A percentile compares a stretch with the other conserved stretches of the same genome.
These are phyloP conservation scores for Olyra latifolia DNA, from an alignment of 176 grass and related monocot genomes.

Conservation along the genomic window DNA sequence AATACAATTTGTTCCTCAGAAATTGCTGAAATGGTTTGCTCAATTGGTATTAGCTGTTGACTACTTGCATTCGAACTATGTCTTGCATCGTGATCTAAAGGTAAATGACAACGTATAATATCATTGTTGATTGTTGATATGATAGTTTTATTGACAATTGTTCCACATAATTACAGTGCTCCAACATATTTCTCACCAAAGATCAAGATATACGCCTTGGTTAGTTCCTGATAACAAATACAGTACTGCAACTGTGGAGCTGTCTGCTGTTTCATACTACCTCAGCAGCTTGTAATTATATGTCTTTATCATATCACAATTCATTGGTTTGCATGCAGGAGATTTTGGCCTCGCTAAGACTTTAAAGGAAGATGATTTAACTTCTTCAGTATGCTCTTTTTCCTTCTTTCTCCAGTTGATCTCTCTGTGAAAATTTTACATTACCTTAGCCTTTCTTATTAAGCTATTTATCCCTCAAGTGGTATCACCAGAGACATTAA, in stretches of 20 bases:
- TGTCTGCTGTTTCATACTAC: neutral
- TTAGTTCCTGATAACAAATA: conserved; percentile 51
- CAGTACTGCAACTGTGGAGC: neutral
- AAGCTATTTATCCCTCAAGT: neutral
- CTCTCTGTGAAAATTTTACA: neutral
- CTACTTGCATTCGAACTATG: conserved; percentile 95
- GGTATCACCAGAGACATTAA: neutral
- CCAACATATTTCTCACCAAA: conserved; percentile 99
- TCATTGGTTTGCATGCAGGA: conserved; percentile 55
- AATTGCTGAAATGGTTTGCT: conserved; percentile 91
- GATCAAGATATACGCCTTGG: conserved; percentile 94
- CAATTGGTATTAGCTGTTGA: conserved; percentile 88
- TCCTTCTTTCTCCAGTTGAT: conserved; percentile 17
- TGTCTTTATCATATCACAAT: neutral
- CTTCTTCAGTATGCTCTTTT: conserved; percentile 76
- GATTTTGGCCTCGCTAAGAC: conserved; percentile 98
- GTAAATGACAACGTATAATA: conserved; percentile 31
- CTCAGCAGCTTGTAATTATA: neutral
- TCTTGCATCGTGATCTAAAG: conserved; percentile 95
- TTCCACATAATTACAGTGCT: conserved; percentile 61
- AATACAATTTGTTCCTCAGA: conserved; percentile 47
- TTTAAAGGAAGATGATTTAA: conserved; percentile 88
- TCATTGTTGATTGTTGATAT: neutral
- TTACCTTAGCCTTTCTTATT: neutral
- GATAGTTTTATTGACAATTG: conserved; percentile 1